A percentile compares a stretch with the other conserved stretches of the same genome.
These are phyloP conservation scores for Quercus robur DNA, from an alignment of 306 rosid species.

Conservation along the genomic window DNA sequence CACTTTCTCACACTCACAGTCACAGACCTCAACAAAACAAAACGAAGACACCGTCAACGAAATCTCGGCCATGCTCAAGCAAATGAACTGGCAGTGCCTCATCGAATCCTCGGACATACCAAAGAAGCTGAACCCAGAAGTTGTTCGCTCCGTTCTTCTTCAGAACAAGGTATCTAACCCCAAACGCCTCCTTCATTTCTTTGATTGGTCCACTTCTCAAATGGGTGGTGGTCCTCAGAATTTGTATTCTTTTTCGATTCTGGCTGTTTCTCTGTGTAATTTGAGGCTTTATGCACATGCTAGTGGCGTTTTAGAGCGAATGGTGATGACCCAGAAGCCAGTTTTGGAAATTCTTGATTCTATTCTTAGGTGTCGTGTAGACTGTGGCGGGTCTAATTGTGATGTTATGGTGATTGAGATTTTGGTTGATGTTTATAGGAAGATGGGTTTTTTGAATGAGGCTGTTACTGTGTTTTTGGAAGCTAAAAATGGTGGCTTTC, in stretches of 20 bases:
- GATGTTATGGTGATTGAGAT: constrained; percentile 37
- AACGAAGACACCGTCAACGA: constrained; percentile 13
- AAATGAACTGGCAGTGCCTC: constrained; percentile 27
- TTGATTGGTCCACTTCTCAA: constrained; percentile 26
- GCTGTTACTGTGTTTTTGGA: constrained; percentile 41
- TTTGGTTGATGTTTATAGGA: constrained; percentile 35
- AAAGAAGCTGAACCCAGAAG: constrained; percentile 35
- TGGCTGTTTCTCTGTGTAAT: constrained; percentile 45
- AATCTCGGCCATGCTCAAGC: constrained; percentile 28
- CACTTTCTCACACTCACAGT: constrained; percentile 2
- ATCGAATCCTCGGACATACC: constrained; percentile 15
- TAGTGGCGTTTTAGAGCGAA: constrained; percentile 28
- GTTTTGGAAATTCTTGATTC: constrained; percentile 35
- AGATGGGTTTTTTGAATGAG: constrained; percentile 31
- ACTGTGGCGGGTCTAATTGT: constrained; percentile 12
- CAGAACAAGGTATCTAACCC: constrained; percentile 24
- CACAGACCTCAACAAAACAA: not conserved
- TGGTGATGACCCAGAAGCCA: constrained; percentile 29
- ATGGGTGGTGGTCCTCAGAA: constrained; percentile 37
- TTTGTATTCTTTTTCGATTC: constrained; percentile 37
- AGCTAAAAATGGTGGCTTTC: constrained; percentile 24
- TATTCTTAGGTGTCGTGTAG: constrained; percentile 26
- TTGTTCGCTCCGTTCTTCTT: constrained; percentile 31
- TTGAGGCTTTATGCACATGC: constrained; percentile 27
- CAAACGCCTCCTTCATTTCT: constrained; percentile 37